Evolutionary conservation across 2,329 filamentous ascomycete genomes (phyloP).

Genomic region (Niveomyces coronatus): DNA sequence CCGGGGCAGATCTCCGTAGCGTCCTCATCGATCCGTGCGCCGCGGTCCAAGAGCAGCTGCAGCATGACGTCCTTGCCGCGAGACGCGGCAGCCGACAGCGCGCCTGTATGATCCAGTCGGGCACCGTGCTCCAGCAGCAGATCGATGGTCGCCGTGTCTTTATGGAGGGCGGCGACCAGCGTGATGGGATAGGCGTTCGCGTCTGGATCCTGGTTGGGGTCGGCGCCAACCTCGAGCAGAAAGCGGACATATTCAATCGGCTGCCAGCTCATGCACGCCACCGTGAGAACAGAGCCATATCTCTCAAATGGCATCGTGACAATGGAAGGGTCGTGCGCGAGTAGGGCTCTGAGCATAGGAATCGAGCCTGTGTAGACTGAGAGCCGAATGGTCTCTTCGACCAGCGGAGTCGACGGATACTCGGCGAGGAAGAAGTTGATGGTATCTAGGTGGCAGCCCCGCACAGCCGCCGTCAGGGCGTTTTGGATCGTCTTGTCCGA

Average conservation of each 20-base stretch:
- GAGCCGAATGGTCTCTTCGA: slow-evolving; percentile 8
- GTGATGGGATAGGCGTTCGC: background rate
- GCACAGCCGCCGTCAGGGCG: background rate
- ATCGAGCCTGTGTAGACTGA: slow-evolving; percentile 10
- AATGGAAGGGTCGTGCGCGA: slow-evolving; percentile 7
- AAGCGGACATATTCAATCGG: slow-evolving; percentile 7
- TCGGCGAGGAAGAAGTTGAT: slow-evolving; percentile 7
- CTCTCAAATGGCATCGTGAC: slow-evolving; percentile 11
- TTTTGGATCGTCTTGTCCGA: too few relatives aligned
- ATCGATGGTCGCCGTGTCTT: background rate
- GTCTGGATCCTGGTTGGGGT: slow-evolving; percentile 11
- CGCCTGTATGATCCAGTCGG: background rate
- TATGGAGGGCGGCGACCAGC: background rate
- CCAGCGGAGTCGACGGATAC: slow-evolving; percentile 2
- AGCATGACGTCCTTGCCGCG: background rate
- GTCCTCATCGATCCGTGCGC: background rate
- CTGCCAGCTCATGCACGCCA: slow-evolving; percentile 11
- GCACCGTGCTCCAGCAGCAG: background rate
- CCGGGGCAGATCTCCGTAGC: background rate
- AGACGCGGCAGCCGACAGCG: background rate
- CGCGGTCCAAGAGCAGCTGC: background rate
- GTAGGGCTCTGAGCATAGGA: slow-evolving; percentile 7
- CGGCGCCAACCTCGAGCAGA: slow-evolving; percentile 11
- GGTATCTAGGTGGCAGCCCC: background rate
- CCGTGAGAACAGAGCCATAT: slow-evolving; percentile 9